Percentiles rank a stretch among this genome's conserved stretches.
These are phyloP conservation scores for Mucor lusitanicus DNA, from an alignment of 371 early-diverging fungal species.

Conservation along the genomic window DNA sequence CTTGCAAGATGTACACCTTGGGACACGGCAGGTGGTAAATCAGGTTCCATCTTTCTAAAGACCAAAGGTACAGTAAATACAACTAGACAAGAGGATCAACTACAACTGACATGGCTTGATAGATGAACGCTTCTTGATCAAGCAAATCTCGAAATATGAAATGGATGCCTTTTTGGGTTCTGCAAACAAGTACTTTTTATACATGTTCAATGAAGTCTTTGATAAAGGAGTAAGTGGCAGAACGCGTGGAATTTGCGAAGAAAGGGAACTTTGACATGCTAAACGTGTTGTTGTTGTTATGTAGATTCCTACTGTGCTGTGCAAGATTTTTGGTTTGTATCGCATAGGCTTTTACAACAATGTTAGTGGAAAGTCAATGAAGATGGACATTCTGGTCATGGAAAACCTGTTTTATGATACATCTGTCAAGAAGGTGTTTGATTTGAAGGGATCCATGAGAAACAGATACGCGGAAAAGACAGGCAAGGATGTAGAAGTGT, in stretches of 20 bases:
- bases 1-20: conserved; percentile 84
- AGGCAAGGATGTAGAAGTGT: conserved; percentile 81
- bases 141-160: conserved; percentile 86
- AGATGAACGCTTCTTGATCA: conserved; percentile 92
- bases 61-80: conserved; percentile 74
- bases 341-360: conserved; percentile 85
- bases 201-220: conserved; percentile 83
- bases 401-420: conserved; percentile 92
- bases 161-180: conserved; percentile 88
- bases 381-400: conserved; percentile 93
- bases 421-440: conserved; percentile 77
- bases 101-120: neutral
- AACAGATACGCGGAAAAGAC: conserved; percentile 91
- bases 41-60: conserved; percentile 87
- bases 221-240: conserved; percentile 58
- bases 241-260: neutral
- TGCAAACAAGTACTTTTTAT: conserved; percentile 91
- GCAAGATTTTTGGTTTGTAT: conserved; percentile 94
- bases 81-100: no score
- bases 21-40: conserved; percentile 89
- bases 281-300: neutral
- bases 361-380: conserved; percentile 75
- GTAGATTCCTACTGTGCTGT: conserved; percentile 81
- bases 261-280: no score
- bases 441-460: conserved; percentile 86